Conservation (phyloP, 176 grass and related monocot genomes). For the Ensete glaucum region DNA sequence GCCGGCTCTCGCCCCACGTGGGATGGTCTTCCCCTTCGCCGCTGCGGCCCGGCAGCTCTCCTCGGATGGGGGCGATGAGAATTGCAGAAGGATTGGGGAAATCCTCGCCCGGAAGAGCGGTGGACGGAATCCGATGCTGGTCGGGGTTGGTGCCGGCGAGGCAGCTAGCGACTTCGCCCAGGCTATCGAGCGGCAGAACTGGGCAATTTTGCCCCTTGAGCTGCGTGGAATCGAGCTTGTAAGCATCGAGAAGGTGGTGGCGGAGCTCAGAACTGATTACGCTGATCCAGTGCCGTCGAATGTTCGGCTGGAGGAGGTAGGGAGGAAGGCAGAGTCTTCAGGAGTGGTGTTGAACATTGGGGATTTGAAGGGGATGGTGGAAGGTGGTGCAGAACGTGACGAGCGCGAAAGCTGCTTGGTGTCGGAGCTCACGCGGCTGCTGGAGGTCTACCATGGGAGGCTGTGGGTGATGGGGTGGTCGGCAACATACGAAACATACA, state of each 20-base stretch:
- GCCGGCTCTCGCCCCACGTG: constrained; percentile 11
- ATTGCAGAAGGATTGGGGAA: constrained; percentile 54
- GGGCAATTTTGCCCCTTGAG: constrained; percentile 25
- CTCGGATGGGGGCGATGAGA: constrained; percentile 27
- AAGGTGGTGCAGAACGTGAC: constrained; percentile 24
- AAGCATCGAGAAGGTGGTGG: constrained; percentile 21
- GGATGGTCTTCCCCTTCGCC: constrained; percentile 14
- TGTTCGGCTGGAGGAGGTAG: constrained; percentile 25
- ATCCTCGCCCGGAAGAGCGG: constrained; percentile 38
- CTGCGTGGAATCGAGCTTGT: not conserved
- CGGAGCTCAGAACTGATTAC: not conserved
- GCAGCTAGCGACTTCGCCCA: constrained; percentile 42
- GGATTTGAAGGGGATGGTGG: constrained; percentile 58
- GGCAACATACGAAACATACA: constrained; percentile 72
- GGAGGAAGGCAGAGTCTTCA: constrained; percentile 17
- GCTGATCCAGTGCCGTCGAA: not conserved
- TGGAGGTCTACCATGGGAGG: constrained; percentile 42
- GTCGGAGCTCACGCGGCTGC: constrained; percentile 58
- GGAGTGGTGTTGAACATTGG: constrained; percentile 59
- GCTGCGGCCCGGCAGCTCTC: constrained; percentile 9
- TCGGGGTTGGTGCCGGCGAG: constrained; percentile 55
- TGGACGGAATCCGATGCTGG: constrained; percentile 67
- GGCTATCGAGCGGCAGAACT: constrained; percentile 29
- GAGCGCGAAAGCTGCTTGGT: constrained; percentile 38
- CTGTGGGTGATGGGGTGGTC: constrained; percentile 88